phyloP scores from a whole-genome alignment of 2,329 filamentous ascomycete species.

The Zalaria obscura region DNA sequence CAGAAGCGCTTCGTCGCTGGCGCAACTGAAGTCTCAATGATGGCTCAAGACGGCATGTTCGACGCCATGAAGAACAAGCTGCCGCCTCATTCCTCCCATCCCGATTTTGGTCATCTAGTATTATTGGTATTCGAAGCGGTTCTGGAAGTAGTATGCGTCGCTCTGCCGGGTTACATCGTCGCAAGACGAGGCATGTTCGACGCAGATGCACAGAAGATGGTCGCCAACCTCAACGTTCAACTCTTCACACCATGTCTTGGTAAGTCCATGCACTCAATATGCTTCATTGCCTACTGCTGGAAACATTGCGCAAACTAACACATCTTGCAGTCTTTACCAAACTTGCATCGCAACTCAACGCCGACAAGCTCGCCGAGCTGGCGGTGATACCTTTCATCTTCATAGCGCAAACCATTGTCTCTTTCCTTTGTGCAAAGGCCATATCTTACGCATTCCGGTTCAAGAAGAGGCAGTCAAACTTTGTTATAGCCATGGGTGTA shows the following conservation, averaged over 20 bases:
- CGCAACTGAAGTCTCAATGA: slow-evolving; percentile 3
- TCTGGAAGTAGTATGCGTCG: slow-evolving; percentile 88
- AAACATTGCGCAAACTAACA: background rate
- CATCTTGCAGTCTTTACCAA: slow-evolving; percentile 71
- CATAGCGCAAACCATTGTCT: slow-evolving; percentile 71
- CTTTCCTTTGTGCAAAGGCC: slow-evolving; percentile 58
- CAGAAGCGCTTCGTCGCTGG: slow-evolving; percentile 1
- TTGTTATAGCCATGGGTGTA: slow-evolving; percentile 81
- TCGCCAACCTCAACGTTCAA: slow-evolving; percentile 90
- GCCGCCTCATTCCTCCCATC: slow-evolving; percentile 33
- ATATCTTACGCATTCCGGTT: slow-evolving; percentile 69
- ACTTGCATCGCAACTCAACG: slow-evolving; percentile 82
- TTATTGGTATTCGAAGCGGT: slow-evolving; percentile 90
- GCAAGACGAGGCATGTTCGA: slow-evolving; percentile 86
- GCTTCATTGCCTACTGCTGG: background rate
- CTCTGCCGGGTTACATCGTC: slow-evolving; percentile 83
- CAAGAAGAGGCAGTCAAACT: slow-evolving; percentile 75
- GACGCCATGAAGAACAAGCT: slow-evolving; percentile 5
- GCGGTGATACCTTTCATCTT: slow-evolving; percentile 95
- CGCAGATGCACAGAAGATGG: slow-evolving; percentile 88
- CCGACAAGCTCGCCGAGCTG: slow-evolving; percentile 77
- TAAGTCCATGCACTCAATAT: slow-evolving; percentile 30
- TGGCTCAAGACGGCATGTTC: background rate
- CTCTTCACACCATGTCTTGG: slow-evolving; percentile 94
- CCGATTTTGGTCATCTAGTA: slow-evolving; percentile 53